phyloP scores from a whole-genome alignment of 306 rosid species.

The Pyrus betulifolia region DNA sequence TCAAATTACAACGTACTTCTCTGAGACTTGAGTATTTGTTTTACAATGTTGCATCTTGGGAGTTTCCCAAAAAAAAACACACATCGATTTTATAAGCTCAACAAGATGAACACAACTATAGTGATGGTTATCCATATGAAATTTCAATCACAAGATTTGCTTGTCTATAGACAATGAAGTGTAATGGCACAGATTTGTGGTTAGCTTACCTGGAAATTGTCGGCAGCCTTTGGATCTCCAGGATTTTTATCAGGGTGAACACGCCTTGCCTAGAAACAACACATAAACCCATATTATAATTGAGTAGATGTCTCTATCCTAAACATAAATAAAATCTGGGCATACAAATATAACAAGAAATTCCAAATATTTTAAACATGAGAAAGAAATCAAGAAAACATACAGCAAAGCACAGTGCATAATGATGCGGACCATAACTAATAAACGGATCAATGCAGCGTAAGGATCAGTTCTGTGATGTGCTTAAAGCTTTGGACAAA shows the following conservation, averaged over 20 bases:
- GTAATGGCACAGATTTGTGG: conserved; percentile 4
- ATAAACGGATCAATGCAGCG: not conserved
- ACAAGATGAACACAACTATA: not conserved
- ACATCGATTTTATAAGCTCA: not conserved
- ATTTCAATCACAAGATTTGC: not conserved
- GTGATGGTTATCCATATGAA: not conserved
- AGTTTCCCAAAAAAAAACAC: not conserved
- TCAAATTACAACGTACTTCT: not conserved
- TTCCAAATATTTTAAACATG: not conserved
- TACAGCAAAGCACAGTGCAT: not conserved
- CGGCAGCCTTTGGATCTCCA: conserved; percentile 88
- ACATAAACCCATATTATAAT: not conserved
- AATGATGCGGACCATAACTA: not conserved
- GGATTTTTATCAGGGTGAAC: conserved; percentile 98
- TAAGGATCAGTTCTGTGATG: not conserved
- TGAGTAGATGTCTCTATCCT: not conserved
- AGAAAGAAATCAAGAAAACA: not conserved
- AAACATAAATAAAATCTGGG: not conserved
- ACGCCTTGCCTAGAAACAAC: conserved; percentile 57
- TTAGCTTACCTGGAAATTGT: conserved; percentile 67
- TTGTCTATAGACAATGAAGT: not conserved
- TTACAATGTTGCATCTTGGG: not conserved
- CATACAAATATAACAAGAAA: not conserved
- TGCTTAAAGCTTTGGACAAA: not conserved
- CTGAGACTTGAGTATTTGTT: not conserved